Evolutionary conservation across 192 early-diverging fungal species (phyloP), one percentile per base, ranked within the genome.

Genomic region (Phlyctochytrium planicorne): DNA sequence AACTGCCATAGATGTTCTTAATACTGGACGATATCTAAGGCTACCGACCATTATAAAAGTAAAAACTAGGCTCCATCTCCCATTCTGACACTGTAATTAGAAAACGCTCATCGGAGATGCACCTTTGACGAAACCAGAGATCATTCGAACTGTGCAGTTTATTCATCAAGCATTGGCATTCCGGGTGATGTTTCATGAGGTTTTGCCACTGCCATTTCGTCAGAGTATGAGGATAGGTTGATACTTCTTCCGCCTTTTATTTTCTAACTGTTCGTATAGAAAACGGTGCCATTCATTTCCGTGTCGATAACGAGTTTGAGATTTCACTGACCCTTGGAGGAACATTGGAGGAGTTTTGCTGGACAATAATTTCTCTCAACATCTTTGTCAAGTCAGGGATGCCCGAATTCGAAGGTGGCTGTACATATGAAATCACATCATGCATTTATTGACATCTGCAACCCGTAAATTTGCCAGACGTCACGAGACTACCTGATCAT

Each of bases 1-100:
- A 31, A 94, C 90, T 24, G 91, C 93, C 0, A 82, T 94, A 6
- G 93, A 95, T 68, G 88, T 96, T 20, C 81, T 96, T 55, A 91
- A 91, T 2, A 90, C 89, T 2, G 91, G 94, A 36, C 83, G 84
- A 25, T 96, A 94, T 67, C 87, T 88, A 55, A 82, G 90, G 2
- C 78, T 96, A 60, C 94, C 94, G 0, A 71, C 75, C 1, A 84
- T 87, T 32, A 89, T 94, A 31, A 88, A 90, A 73, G 88, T 88
- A 73, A 30, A 23, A 17, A 32, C 47, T 52, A 35, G 29, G 52
- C 32, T 23, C 20, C 30, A 34, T 14, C 33, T 56, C 32, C 40
- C 34, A 32, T 59, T 65, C 25, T 47, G 23, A 2, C 37, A 17
- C 30, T 69, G 29, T 23, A 29, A 30, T 0, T 29, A 67, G 65